phyloP scores from a whole-genome alignment of 306 rosid genomes.

The Prunus mume region DNA sequence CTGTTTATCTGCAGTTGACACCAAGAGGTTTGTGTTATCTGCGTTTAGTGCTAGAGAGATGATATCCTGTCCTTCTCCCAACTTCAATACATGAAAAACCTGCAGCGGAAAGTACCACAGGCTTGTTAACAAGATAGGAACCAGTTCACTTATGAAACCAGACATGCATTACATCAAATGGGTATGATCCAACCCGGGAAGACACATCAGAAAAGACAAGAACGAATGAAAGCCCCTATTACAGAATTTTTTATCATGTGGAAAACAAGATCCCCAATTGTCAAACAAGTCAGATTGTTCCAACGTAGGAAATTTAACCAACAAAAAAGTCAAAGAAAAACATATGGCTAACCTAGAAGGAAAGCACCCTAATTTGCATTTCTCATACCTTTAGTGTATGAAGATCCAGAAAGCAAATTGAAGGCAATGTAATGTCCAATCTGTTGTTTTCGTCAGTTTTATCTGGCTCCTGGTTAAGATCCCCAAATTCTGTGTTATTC shows the following conservation, averaged over 20 bases:
- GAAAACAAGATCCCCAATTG: not conserved
- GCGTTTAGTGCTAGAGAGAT: constrained; percentile 82
- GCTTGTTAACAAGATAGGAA: constrained; percentile 15
- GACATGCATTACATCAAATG: not conserved
- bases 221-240: not conserved
- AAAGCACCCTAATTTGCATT: constrained; percentile 11
- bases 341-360: not conserved
- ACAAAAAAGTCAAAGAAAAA: not conserved
- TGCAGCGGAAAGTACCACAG: constrained; percentile 29
- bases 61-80: constrained; percentile 79
- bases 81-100: constrained; percentile 71
- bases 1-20: constrained; percentile 79
- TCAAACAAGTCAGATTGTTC: not conserved
- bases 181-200: not conserved
- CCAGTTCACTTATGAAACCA: constrained; percentile 7
- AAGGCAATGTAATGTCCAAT: constrained; percentile 66
- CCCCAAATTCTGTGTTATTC: constrained; percentile 36
- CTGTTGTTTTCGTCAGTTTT: constrained; percentile 41
- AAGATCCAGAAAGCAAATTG: constrained; percentile 87
- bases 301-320: not conserved
- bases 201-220: not conserved
- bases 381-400: constrained; percentile 75
- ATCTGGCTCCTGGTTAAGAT: constrained; percentile 36
- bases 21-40: constrained; percentile 87
- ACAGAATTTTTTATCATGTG: not conserved